Evolutionary conservation across 371 early-diverging fungal genomes (phyloP).

Genomic region (Fennellomyces sp.): DNA sequence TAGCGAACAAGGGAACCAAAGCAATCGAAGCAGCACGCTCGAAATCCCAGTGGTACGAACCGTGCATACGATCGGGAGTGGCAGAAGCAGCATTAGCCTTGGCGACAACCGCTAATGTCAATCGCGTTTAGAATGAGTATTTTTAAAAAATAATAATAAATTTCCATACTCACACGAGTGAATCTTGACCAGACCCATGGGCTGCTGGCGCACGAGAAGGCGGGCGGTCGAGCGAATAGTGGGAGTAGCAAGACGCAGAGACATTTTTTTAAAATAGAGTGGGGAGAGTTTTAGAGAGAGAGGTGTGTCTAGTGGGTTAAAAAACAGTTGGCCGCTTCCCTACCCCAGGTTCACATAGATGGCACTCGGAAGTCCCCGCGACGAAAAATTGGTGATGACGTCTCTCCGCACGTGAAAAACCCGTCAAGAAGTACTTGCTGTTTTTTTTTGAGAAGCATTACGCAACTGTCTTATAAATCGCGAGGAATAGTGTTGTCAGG

Average conservation of each 20-base stretch:
- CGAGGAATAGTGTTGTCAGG: too few relatives aligned
- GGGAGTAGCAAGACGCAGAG: conserved; percentile 48
- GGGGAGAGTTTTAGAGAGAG: conserved; percentile 1
- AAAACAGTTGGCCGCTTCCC: background rate
- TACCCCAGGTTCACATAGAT: background rate
- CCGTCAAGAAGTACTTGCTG: too few relatives aligned
- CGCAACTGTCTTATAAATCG: too few relatives aligned
- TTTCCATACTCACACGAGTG: conserved; percentile 41
- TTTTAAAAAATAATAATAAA: background rate
- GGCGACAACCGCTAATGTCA: conserved; percentile 24
- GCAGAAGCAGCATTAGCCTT: conserved; percentile 23
- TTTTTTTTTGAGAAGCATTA: too few relatives aligned
- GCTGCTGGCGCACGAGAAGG: conserved; percentile 40
- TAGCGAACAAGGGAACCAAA: conserved; percentile 77
- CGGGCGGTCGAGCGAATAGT: conserved; percentile 42
- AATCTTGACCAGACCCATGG: conserved; percentile 55
- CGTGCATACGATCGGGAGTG: conserved; percentile 49
- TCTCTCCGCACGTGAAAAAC: conserved; percentile 1
- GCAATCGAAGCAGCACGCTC: conserved; percentile 83
- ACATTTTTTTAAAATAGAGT: conserved; percentile 21
- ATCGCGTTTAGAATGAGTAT: background rate
- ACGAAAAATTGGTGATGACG: background rate
- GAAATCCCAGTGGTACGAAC: conserved; percentile 83
- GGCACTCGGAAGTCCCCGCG: conserved; percentile 1
- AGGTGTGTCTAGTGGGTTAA: background rate